Evolutionary conservation across 208 protist species (phyloP).

Genomic region (Trypanosoma mega): DNA sequence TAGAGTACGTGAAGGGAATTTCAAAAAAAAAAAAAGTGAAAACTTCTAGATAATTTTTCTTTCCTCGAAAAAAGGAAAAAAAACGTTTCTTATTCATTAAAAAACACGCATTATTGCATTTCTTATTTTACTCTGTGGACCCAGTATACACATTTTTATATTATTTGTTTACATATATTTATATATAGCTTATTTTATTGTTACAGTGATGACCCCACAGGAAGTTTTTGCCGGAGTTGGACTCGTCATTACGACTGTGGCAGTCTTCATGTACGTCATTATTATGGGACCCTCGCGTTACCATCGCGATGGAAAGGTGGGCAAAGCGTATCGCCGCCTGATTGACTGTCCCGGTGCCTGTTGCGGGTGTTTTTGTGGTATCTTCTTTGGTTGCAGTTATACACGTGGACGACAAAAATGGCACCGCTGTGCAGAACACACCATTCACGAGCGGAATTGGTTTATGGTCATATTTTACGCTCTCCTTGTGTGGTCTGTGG

Average conservation of each 20-base stretch:
- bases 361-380: constrained; percentile 45
- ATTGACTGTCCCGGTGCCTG: constrained; percentile 30
- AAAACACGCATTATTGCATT: too few relatives aligned
- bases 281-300: constrained; percentile 89
- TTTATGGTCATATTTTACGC: constrained; percentile 88
- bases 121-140: too few relatives aligned
- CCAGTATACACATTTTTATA: too few relatives aligned
- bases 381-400: constrained; percentile 49
- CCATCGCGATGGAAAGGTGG: constrained; percentile 84
- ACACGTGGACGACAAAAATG: constrained; percentile 35
- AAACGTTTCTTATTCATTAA: too few relatives aligned
- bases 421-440: constrained; percentile 36
- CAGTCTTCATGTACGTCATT: constrained; percentile 79
- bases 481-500: constrained; percentile 76
- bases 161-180: too few relatives aligned
- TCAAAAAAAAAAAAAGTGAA: too few relatives aligned
- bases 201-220: constrained; percentile 16
- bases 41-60: too few relatives aligned
- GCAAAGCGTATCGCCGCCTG: constrained; percentile 47
- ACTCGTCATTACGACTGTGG: constrained; percentile 38
- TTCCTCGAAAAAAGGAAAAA: too few relatives aligned
- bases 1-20: too few relatives aligned
- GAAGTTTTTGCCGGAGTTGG: constrained; percentile 36
- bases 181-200: too few relatives aligned
- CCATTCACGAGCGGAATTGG: constrained; percentile 65